A percentile compares a stretch with the other conserved stretches of the same genome.
Evolutionary conservation across 75 land plant genomes (phyloP).

Genomic region (Selaginella moellendorffii): DNA sequence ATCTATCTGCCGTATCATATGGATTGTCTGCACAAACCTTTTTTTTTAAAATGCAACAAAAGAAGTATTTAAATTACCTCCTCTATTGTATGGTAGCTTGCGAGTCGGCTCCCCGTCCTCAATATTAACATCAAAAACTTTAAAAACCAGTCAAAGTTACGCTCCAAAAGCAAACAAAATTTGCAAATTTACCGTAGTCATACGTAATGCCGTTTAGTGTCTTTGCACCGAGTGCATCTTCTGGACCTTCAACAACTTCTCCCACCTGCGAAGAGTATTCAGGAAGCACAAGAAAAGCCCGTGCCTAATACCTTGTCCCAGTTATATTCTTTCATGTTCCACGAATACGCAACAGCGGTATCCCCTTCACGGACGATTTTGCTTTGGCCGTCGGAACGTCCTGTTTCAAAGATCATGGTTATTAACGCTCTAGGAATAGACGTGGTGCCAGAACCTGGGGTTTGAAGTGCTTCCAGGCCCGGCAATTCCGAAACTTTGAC

Average conservation of each 20-base stretch:
- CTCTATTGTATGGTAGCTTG: conserved; percentile 72
- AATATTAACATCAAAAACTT: conserved; percentile 99
- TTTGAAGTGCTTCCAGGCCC: conserved; percentile 65
- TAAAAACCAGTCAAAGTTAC: conserved; percentile 7
- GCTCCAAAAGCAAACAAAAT: not conserved
- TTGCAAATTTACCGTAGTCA: conserved; percentile 40
- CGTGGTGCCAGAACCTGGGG: conserved; percentile 41
- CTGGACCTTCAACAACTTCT: conserved; percentile 98
- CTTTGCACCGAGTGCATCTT: conserved; percentile 24
- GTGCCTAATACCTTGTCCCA: conserved; percentile 71
- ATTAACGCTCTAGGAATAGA: not conserved
- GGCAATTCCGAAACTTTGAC: conserved; percentile 77
- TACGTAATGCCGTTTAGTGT: conserved; percentile 68
- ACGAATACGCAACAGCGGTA: conserved; percentile 89
- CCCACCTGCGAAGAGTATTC: conserved; percentile 46
- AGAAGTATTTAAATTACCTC: conserved; percentile 37
- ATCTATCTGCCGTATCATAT: conserved; percentile 68
- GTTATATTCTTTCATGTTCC: conserved; percentile 52
- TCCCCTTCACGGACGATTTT: conserved; percentile 86
- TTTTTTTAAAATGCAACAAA: not conserved
- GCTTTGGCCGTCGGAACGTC: conserved; percentile 66
- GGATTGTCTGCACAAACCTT: conserved; percentile 54
- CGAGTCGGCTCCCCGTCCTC: conserved; percentile 90
- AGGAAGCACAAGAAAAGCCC: not conserved
- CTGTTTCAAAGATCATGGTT: conserved; percentile 18